Percentiles rank a stretch among this genome's conserved stretches.
Evolutionary conservation across 257 asterid genomes (phyloP).

Genomic region (Solanum ahanhuiri): DNA sequence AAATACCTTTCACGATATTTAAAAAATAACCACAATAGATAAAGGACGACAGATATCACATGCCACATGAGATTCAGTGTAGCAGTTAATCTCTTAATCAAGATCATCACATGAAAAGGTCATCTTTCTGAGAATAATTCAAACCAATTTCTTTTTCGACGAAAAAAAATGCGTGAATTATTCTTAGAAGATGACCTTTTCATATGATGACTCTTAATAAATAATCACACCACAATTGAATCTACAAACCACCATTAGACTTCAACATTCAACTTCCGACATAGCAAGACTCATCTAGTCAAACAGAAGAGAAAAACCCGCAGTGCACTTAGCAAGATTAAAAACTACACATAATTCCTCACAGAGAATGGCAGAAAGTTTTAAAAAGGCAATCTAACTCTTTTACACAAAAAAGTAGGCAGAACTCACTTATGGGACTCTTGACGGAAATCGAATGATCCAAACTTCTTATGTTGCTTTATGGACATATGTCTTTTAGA

Average conservation of each 20-base stretch:
- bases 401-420: background rate
- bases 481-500: constrained; percentile 77
- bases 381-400: background rate
- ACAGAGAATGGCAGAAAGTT: background rate
- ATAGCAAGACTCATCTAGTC: background rate
- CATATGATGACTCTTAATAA: background rate
- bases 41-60: background rate
- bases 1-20: background rate
- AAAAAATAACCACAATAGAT: background rate
- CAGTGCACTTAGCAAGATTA: background rate
- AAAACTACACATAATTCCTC: background rate
- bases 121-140: background rate
- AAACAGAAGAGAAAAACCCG: background rate
- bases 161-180: background rate
- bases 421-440: constrained; percentile 58
- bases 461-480: constrained; percentile 58
- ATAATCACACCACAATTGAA: background rate
- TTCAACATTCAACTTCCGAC: background rate
- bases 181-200: background rate
- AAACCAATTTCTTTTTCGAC: background rate
- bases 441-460: constrained; percentile 44
- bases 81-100: background rate
- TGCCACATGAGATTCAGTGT: background rate
- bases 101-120: background rate
- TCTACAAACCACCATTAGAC: background rate